Conservation (phyloP, 2,329 filamentous ascomycete genomes). For the Monilinia laxa region DNA sequence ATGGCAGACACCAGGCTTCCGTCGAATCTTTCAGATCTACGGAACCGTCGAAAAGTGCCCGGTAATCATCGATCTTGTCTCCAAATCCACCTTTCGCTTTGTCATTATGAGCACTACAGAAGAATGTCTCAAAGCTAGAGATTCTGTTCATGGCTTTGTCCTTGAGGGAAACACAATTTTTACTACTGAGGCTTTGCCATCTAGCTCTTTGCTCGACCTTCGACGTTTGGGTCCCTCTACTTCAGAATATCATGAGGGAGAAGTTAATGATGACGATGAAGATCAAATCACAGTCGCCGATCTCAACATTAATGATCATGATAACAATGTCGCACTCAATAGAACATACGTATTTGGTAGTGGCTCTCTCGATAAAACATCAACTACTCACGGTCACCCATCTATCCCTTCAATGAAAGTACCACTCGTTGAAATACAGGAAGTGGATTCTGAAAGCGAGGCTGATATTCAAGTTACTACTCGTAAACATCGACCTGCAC, state of each 20-base stretch:
- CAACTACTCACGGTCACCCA: slow-evolving; percentile 6
- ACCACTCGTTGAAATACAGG: background rate
- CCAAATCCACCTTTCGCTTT: slow-evolving; percentile 33
- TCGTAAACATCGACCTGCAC: slow-evolving; percentile 15
- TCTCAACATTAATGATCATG: background rate
- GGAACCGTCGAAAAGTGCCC: slow-evolving; percentile 29
- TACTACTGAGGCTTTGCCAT: slow-evolving; percentile 22
- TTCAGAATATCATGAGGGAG: background rate
- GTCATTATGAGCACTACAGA: slow-evolving; percentile 30
- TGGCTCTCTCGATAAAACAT: background rate
- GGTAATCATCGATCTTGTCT: slow-evolving; percentile 28
- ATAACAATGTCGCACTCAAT: background rate
- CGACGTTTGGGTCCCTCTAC: background rate
- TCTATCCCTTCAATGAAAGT: slow-evolving; percentile 7
- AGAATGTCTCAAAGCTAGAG: slow-evolving; percentile 26
- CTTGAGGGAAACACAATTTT: background rate
- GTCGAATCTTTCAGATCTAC: slow-evolving; percentile 27
- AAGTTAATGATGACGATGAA: background rate
- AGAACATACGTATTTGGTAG: background rate
- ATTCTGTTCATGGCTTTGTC: slow-evolving; percentile 25
- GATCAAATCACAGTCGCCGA: background rate
- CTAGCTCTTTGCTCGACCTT: slow-evolving; percentile 3
- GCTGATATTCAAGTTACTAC: background rate
- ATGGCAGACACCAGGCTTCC: slow-evolving; percentile 23
- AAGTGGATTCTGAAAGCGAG: background rate